phyloP scores from a whole-genome alignment of 78 protist genomes.

The Dictyostelium intermedium region DNA sequence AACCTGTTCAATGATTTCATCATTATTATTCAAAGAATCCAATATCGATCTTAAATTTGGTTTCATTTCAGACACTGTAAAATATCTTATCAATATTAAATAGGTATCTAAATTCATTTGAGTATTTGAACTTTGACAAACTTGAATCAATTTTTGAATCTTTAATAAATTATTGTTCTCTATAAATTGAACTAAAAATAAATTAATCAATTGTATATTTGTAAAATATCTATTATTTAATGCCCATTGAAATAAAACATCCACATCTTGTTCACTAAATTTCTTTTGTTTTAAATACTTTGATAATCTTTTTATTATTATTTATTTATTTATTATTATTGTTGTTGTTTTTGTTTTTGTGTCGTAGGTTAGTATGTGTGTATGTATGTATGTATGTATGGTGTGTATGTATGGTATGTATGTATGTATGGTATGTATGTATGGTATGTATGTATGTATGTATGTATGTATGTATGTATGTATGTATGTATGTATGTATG shows the following conservation, averaged over 20 bases:
- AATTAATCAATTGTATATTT: background rate
- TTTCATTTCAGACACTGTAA: background rate
- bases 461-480: too few species aligned
- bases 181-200: background rate
- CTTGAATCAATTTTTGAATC: background rate
- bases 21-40: background rate
- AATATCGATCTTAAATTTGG: background rate
- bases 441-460: too few species aligned
- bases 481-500: too few species aligned
- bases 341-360: background rate
- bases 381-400: too few species aligned
- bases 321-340: background rate
- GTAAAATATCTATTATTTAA: background rate
- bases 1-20: background rate
- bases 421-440: too few species aligned
- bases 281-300: background rate
- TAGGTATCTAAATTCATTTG: conserved; percentile 1
- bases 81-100: background rate
- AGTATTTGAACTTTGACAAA: background rate
- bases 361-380: too few species aligned
- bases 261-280: conserved; percentile 14
- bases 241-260: conserved; percentile 6
- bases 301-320: conserved; percentile 6
- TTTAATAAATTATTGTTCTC: background rate
- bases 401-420: too few species aligned